These are phyloP conservation scores for Leccinum ochraceum DNA, from an alignment of 768 basidiomycete genomes.

Conservation along the genomic window DNA sequence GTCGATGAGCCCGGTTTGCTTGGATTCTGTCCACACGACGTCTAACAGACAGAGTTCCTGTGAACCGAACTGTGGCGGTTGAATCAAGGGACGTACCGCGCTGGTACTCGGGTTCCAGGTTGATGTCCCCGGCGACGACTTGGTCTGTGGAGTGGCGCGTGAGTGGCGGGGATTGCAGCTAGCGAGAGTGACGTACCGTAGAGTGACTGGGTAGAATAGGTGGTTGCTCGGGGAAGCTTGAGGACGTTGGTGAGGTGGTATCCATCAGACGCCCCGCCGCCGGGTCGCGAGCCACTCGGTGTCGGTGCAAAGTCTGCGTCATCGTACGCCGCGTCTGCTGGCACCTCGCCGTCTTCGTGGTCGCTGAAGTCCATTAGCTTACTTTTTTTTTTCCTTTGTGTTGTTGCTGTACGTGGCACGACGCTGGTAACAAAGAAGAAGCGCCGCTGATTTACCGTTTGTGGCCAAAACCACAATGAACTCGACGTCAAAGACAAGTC, in stretches of 20 bases:
- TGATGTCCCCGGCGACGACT: slow-evolving; percentile 60
- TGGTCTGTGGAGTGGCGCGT: slow-evolving; percentile 47
- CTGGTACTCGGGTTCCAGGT: slow-evolving; percentile 78
- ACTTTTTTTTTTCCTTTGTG: not conserved
- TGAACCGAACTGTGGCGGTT: not conserved
- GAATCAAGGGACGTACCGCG: slow-evolving; percentile 46
- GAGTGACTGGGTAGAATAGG: slow-evolving; percentile 61
- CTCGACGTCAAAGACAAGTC: not conserved
- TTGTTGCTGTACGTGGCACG: slow-evolving; percentile 11
- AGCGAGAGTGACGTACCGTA: slow-evolving; percentile 40
- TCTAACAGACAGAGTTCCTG: slow-evolving; percentile 38
- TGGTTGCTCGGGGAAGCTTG: slow-evolving; percentile 58
- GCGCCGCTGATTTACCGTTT: too few relatives aligned
- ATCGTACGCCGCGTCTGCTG: slow-evolving; percentile 19
- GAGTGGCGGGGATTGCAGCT: not conserved
- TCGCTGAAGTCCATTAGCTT: slow-evolving; percentile 20
- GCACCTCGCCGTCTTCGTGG: slow-evolving; percentile 16
- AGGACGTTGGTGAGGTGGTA: slow-evolving; percentile 46
- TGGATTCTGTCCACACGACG: slow-evolving; percentile 77
- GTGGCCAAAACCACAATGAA: not conserved
- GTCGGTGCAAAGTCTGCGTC: slow-evolving; percentile 6
- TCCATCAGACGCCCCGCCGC: slow-evolving; percentile 9
- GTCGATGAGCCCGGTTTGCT: slow-evolving; percentile 76
- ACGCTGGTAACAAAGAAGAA: not conserved
- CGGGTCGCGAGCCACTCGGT: slow-evolving; percentile 1